phyloP scores from a whole-genome alignment of 2,329 filamentous ascomycete genomes.

The Xenoacremonium recifei region DNA sequence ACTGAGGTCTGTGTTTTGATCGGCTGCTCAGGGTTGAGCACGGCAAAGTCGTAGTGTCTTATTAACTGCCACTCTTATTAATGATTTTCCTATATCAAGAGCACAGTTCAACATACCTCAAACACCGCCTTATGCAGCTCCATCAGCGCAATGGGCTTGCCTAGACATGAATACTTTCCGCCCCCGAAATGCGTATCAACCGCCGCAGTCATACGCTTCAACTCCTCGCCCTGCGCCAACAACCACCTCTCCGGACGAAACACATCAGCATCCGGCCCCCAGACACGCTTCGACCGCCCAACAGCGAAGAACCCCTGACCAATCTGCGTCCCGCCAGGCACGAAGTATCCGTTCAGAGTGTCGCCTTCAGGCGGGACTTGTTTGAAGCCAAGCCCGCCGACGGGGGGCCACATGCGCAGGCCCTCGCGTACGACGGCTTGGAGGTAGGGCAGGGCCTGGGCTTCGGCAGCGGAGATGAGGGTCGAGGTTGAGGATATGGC shows the following conservation, averaged over 20 bases:
- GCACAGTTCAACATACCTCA: slow-evolving; percentile 36
- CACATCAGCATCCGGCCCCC: slow-evolving; percentile 50
- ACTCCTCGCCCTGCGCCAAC: slow-evolving; percentile 29
- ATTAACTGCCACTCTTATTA: too few species aligned
- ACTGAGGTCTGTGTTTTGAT: slow-evolving; percentile 33
- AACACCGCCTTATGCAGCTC: slow-evolving; percentile 48
- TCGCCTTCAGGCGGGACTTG: slow-evolving; percentile 52
- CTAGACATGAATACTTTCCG: slow-evolving; percentile 45
- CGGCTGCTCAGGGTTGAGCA: slow-evolving; percentile 31
- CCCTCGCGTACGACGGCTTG: slow-evolving; percentile 57
- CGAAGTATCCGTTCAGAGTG: slow-evolving; percentile 47
- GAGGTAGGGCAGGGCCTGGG: slow-evolving; percentile 50
- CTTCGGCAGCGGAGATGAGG: slow-evolving; percentile 44
- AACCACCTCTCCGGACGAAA: slow-evolving; percentile 57
- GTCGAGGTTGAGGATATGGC: slow-evolving; percentile 30
- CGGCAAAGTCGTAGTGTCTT: slow-evolving; percentile 32
- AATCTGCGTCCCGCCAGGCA: slow-evolving; percentile 51
- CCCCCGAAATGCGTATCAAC: slow-evolving; percentile 45
- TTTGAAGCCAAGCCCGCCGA: slow-evolving; percentile 52
- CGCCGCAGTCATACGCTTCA: slow-evolving; percentile 34
- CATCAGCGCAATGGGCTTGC: slow-evolving; percentile 46
- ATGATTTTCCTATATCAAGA: too few species aligned
- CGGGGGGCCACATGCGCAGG: slow-evolving; percentile 54
- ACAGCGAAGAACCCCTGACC: slow-evolving; percentile 56
- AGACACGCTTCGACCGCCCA: slow-evolving; percentile 45